Percentiles rank a stretch among this genome's conserved stretches.
These are phyloP conservation scores for Penicillium coffeae DNA, from an alignment of 495 filamentous ascomycete genomes.

Conservation along the genomic window DNA sequence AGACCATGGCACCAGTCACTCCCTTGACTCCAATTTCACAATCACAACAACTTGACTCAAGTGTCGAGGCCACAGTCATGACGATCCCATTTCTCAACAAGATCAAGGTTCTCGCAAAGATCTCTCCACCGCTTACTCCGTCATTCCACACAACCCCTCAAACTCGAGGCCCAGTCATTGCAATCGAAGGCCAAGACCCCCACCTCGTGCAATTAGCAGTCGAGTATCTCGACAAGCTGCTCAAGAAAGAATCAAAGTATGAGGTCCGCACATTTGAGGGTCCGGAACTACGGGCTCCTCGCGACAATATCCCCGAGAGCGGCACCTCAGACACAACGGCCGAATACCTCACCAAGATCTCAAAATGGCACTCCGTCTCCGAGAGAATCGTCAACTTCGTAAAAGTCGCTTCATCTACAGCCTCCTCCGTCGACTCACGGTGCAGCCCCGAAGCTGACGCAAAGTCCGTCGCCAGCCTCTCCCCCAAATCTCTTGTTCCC, in stretches of 20 bases:
- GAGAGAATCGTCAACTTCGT: slow-evolving; percentile 63
- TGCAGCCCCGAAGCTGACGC: slow-evolving; percentile 18
- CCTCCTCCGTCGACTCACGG: slow-evolving; percentile 4
- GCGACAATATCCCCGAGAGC: slow-evolving; percentile 25
- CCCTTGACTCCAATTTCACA: too few relatives aligned
- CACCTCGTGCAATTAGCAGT: slow-evolving; percentile 52
- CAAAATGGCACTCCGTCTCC: slow-evolving; percentile 66
- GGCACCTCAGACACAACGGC: slow-evolving; percentile 47
- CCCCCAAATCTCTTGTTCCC: slow-evolving; percentile 34
- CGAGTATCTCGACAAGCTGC: slow-evolving; percentile 55
- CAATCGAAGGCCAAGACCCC: slow-evolving; percentile 70
- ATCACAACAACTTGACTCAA: slow-evolving; percentile 31
- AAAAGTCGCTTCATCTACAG: slow-evolving; percentile 29
- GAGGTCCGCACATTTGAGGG: slow-evolving; percentile 48
- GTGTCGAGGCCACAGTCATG: slow-evolving; percentile 68
- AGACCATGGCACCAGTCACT: slow-evolving; percentile 27
- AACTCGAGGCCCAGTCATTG: slow-evolving; percentile 71
- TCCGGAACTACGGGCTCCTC: slow-evolving; percentile 40
- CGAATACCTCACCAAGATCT: slow-evolving; percentile 66
- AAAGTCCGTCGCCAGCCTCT: slow-evolving; percentile 17
- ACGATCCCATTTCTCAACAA: slow-evolving; percentile 68
- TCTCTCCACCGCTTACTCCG: slow-evolving; percentile 59
- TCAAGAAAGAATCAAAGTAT: slow-evolving; percentile 57
- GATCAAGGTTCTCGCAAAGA: slow-evolving; percentile 62
- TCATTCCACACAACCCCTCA: slow-evolving; percentile 36